Base-by-base conservation (phyloP, 2,329 filamentous ascomycete species). In the Lachnellula willkommii region DNA sequence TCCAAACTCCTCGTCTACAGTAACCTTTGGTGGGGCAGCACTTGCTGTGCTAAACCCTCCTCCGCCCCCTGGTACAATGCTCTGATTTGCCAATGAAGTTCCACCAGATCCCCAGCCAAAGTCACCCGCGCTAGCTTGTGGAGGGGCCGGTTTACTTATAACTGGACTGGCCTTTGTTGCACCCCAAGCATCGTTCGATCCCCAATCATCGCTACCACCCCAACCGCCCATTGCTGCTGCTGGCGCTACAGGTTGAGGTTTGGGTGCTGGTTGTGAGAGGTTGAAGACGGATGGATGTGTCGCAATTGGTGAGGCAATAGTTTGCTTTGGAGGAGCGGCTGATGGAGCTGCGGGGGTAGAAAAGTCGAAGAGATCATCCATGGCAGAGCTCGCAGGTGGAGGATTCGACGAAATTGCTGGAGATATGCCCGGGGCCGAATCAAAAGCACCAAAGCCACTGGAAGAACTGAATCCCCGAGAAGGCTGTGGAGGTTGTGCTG, bases 1-100 rank as follows among this genome's bases (percentile, higher is more conserved):
- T 20, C 93, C 93, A 75, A 96, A 97, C 69, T 97, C 93, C 72
- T 97, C 93, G 66, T 97, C 93, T 0, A 89, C 88, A 37, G 88
- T 80, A 2, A 96, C 88, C 66, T 87, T 86, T 24, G 89, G 84
- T 52, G 69, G 67, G 42, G 77, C 71, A 40, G 68, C 64, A 63
- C 65, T 72, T 39, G 54, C 68, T 62, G 63, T 74, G 52, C 77
- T 81, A 71, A 89, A 87, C 5, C 87, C 87, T 24, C 87, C 86
- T 63, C 79, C 79, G 0, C 81, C 75, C 1, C 82, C 80, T 2
- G 81, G 80, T 20, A 87, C 77, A 68, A 86, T 83, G 50, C 82
- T 80, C 59, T 82, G 79, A 65, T 68, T 80, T 42, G 81, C 78
- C 62, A 85, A 77, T n/a, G 76, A 77, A 47, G 73, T 70, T 17